Percentiles rank a stretch among this genome's conserved stretches.
phyloP scores from a whole-genome alignment of 148 eudicot species.

The Persicaria maculosa region DNA sequence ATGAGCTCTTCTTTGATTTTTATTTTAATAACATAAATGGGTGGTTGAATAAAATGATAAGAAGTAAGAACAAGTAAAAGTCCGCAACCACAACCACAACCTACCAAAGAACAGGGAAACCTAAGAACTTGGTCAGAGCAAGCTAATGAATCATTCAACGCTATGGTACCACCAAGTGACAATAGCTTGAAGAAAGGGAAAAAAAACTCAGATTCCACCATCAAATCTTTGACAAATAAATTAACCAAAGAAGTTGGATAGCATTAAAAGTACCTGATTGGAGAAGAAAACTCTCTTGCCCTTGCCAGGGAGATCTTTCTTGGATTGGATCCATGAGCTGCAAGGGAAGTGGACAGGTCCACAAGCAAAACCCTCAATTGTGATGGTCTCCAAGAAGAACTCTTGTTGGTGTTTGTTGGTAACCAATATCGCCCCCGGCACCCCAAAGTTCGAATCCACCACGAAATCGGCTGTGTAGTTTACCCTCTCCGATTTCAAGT shows the following conservation, averaged over 20 bases:
- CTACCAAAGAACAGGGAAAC: background rate
- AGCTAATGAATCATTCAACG: background rate
- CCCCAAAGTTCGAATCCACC: slow-evolving; percentile 76
- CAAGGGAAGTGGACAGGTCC: slow-evolving; percentile 94
- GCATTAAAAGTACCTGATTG: slow-evolving; percentile 52
- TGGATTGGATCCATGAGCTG: slow-evolving; percentile 89
- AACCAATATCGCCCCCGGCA: slow-evolving; percentile 72
- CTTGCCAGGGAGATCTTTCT: slow-evolving; percentile 52
- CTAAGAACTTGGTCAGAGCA: slow-evolving; percentile 7
- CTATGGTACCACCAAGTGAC: background rate
- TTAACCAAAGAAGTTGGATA: background rate
- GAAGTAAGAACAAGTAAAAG: background rate
- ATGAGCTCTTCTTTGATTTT: no score
- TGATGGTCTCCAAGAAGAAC: slow-evolving; percentile 70
- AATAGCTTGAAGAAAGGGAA: background rate
- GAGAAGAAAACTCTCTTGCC: slow-evolving; percentile 65
- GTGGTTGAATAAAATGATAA: background rate
- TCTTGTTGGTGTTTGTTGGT: slow-evolving; percentile 81
- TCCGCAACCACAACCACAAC: background rate
- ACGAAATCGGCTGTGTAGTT: slow-evolving; percentile 69
- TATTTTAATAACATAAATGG: no score
- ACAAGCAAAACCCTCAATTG: slow-evolving; percentile 75
- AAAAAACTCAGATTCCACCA: background rate
- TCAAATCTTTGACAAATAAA: background rate
- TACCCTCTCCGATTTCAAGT: slow-evolving; percentile 67